Evolutionary conservation across 495 filamentous ascomycete species (phyloP), one percentile per base, ranked within the genome.

Genomic region (Neurospora intermedia): DNA sequence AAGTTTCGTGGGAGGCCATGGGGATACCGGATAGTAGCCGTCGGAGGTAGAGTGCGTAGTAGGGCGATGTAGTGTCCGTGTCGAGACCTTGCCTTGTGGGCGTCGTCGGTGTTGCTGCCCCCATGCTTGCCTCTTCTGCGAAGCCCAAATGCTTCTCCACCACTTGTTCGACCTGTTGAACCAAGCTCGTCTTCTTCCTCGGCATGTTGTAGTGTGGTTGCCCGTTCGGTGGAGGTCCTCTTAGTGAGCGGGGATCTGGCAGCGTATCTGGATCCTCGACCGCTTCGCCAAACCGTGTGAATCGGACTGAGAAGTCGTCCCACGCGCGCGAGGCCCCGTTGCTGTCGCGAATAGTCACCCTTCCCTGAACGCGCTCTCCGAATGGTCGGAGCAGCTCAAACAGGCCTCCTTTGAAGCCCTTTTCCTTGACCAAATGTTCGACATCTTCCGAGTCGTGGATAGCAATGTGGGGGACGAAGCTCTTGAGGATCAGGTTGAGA

Each of bases 291-390:
- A 91, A 87, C 69, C 88, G 85, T 6, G 91, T 88, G 80, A 99
- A 97, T 59, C 92, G 91, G 69, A 98, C 87, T 3, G 92, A 91
- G 82, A 93, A 99, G 78, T 98, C 94, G 39, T 97, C 96, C 85
- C 91, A 96, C 41, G 88, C 88, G 75, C 87, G 88, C 76, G 94
- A 93, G 43, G 89, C 88, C 11, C 96, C 95, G 73, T 91, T 86
- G 75, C 94, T 97, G 80, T 99, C 96, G 71, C 96, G 85, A 46
- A 99, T 90, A 20, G 91, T 92, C 42, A 99, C 91, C 79, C 94
- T 96, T 35, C 96, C 96, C 43, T 90, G 88, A 0, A 99, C 85
- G 45, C 86, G 87, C 80, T 99, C 96, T n/a, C 95, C 96, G 82
- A 94, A 99, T 6, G 95, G 94, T 69, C 94, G 85, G 43, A 99